Base-by-base conservation (phyloP, 345 rosid species). In the Ceriops tagal region DNA sequence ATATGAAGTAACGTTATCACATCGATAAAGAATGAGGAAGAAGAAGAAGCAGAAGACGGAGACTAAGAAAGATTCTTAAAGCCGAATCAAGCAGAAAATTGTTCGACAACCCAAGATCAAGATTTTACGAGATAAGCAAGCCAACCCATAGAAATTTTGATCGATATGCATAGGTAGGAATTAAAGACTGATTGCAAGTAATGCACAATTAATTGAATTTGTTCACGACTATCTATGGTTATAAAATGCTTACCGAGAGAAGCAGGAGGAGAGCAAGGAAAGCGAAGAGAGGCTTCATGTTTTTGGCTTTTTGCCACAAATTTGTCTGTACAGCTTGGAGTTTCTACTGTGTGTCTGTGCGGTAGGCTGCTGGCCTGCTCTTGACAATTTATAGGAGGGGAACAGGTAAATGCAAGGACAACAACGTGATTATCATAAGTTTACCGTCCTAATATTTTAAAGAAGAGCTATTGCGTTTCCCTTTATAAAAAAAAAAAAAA, bases 211-310 rank as follows among this genome's bases (percentile, higher is more conserved):
- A 58, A 22, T 24, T 47, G 49, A 51, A 74, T n/a, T 51, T 55
- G 59, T 55, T 53, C 2, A 20, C 16, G 30, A 43, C 16, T 15
- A 43, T 11, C 22, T 56, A 27, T 8, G 18, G 19, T 0, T 32
- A 20, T 28, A 27, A 71, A 46, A 49, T 56, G 65, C 81, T 73
- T 79, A 84, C 88, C 75, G 63, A 46, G 64, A 82, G 66, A 65
- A 82, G 62, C 62, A 68, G 76, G 68, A 79, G 52, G 71, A 73
- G 24, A 63, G 68, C 53, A 51, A 79, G 32, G 57, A 75, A 58
- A 35, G 73, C 61, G 30, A 67, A 30, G 26, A 28, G 52, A 59
- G 55, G 61, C 82, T 75, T 82, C 86, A 80, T 84, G 59, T 32
- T 61, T 60, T 43, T 61, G 59, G 28, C 30, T 24, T 8, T 56